Evolutionary conservation across 208 protist genomes (phyloP).

Genomic region (Trypanosomatidae sp.): DNA sequence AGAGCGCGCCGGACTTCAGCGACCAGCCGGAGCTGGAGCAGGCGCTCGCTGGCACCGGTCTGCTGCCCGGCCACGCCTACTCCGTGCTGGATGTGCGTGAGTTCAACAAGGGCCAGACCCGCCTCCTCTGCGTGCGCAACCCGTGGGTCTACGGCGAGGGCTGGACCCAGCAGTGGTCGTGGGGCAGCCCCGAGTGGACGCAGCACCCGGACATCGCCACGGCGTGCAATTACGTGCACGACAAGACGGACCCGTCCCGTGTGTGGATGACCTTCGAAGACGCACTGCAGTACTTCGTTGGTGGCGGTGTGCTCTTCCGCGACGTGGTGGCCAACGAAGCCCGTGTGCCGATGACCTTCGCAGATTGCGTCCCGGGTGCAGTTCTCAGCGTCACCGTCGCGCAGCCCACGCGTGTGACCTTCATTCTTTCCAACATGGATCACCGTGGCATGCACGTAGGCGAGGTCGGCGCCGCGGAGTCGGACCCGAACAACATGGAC

Average conservation of each 20-base stretch:
- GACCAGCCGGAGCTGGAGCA: slow-evolving; percentile 54
- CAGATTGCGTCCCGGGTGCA: slow-evolving; percentile 54
- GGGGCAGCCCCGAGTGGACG: slow-evolving; percentile 41
- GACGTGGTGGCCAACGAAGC: slow-evolving; percentile 38
- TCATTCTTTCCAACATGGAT: slow-evolving; percentile 77
- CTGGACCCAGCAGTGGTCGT: slow-evolving; percentile 51
- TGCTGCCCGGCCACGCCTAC: slow-evolving; percentile 84
- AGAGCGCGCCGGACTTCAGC: slow-evolving; percentile 46
- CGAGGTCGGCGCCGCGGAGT: slow-evolving; percentile 24
- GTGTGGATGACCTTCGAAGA: slow-evolving; percentile 75
- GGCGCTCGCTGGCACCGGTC: slow-evolving; percentile 45
- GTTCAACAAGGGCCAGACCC: slow-evolving; percentile 41
- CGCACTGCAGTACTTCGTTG: slow-evolving; percentile 75
- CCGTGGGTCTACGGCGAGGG: slow-evolving; percentile 46
- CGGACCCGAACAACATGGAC: slow-evolving; percentile 33
- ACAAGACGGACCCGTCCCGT: too few species aligned
- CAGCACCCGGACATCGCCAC: slow-evolving; percentile 34
- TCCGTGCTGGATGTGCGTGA: slow-evolving; percentile 47
- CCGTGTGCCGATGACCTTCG: slow-evolving; percentile 72
- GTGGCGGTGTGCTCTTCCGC: slow-evolving; percentile 74
- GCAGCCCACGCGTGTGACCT: slow-evolving; percentile 38
- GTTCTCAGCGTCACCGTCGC: slow-evolving; percentile 64
- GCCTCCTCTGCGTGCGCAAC: slow-evolving; percentile 71
- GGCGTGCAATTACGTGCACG: too few species aligned
- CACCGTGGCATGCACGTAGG: slow-evolving; percentile 36